Base-by-base conservation (phyloP, 192 early-diverging fungal genomes). In the Umbelopsis sp. region DNA sequence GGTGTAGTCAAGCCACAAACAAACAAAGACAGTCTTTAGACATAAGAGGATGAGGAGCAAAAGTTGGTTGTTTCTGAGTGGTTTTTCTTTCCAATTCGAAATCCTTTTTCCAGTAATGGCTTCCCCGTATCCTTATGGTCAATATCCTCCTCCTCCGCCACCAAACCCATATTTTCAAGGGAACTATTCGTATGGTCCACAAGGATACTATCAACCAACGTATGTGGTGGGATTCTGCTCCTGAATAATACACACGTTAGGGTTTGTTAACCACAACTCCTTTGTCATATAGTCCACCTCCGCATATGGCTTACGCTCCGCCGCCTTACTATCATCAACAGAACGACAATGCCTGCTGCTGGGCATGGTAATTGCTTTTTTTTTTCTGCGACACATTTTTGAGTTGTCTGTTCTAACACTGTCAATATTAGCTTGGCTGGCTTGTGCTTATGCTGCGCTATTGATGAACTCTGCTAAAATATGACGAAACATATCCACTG, bases 151-250 rank as follows among this genome's bases (percentile, higher is more conserved):
- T 49, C 46, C 20, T 30, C 55, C 55, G 16, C 55, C 55, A 30
- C 55, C 55, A 18, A 33, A 61, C 18, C 55, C 55, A 35, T 61
- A 61, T 30, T 61, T 35, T 12, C 53, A 61, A 16, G 55, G 55
- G 18, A 30, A 30, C 11, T 61, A 61, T n/a, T 16, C 49, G 20
- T 65, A 66, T 11, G 33, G 44, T 3, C 71, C 49, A 13, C 71
- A 73, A 52, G 65, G 65, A n/a, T 73, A 73, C 30, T 67, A 67
- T 16, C 65, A 75, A 66, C 74, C 74, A 46, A 15, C 49, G 74
- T 75, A 75, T 70, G 74, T 61, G 48, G 48, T 41, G 6, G 1
- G 6, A 41, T 41, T 41, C 10, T 41, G 10, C 2, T 41, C 37
- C 5, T 41, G 37, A 37, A 41, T 9, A 41, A 6, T 41, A 41